phyloP scores from a whole-genome alignment of 2,329 filamentous ascomycete species.

The Talaromyces verruculosus region DNA sequence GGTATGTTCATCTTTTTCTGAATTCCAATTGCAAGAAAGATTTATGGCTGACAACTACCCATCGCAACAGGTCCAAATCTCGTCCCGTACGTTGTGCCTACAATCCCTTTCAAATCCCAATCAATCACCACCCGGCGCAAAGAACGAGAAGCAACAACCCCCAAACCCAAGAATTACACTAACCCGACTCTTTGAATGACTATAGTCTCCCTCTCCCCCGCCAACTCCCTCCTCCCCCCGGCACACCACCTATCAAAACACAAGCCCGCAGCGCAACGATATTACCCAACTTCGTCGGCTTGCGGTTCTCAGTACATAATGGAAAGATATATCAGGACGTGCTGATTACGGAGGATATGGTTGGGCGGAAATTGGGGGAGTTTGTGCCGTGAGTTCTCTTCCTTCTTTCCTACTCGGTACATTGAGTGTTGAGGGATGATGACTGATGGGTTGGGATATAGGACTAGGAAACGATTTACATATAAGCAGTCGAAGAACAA shows the following conservation, averaged over 20 bases:
- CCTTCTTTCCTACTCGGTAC: not conserved
- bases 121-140: not conserved
- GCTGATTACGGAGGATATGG: constrained; percentile 90
- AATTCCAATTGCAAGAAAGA: too few relatives aligned
- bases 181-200: not conserved
- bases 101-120: not conserved
- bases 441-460: constrained; percentile 32
- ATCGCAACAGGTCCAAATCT: constrained; percentile 62
- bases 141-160: not conserved
- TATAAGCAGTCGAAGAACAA: constrained; percentile 73
- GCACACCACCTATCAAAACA: constrained; percentile 72
- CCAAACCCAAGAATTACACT: not conserved
- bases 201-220: constrained; percentile 43
- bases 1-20: constrained; percentile 51
- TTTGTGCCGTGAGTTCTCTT: constrained; percentile 72
- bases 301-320: constrained; percentile 88
- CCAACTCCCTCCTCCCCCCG: constrained; percentile 56
- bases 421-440: not conserved
- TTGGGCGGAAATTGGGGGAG: constrained; percentile 90
- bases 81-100: constrained; percentile 59
- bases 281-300: constrained; percentile 84
- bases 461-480: constrained; percentile 66
- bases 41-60: not conserved
- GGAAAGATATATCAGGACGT: constrained; percentile 84
- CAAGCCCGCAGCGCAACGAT: constrained; percentile 87